A percentile compares a stretch with the other conserved stretches of the same genome.
phyloP scores from a whole-genome alignment of 2,329 filamentous ascomycete species.

The Ilyonectria destructans region DNA sequence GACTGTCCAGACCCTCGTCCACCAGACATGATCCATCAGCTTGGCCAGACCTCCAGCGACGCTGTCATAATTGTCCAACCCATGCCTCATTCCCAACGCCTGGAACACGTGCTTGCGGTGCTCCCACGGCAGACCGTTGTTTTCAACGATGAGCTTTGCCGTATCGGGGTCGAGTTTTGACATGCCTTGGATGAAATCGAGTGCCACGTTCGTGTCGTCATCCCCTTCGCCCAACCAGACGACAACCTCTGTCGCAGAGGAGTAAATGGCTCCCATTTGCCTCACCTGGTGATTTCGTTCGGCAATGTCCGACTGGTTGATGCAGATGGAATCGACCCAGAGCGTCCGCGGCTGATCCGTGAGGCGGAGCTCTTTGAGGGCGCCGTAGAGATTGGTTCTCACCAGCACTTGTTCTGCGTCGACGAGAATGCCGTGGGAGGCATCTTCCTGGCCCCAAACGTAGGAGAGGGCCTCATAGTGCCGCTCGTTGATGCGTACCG shows the following conservation, averaged over 20 bases:
- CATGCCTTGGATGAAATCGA: neutral
- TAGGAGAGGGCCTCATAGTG: neutral
- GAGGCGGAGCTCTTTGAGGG: neutral
- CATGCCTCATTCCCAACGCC: neutral
- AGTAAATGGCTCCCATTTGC: neutral
- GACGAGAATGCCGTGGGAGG: neutral
- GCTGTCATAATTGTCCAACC: neutral
- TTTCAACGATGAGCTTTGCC: neutral
- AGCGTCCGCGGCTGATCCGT: neutral
- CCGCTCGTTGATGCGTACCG: neutral
- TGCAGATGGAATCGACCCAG: neutral
- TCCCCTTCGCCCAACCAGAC: neutral
- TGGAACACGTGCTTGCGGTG: neutral
- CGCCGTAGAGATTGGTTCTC: neutral
- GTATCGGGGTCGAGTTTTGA: neutral
- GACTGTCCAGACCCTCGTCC: conserved; percentile 1
- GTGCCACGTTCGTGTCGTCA: neutral
- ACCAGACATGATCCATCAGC: neutral
- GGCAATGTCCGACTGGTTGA: neutral
- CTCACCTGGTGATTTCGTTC: neutral
- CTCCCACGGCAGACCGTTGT: neutral
- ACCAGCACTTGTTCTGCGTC: neutral
- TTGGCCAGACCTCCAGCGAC: neutral
- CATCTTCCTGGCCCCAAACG: neutral
- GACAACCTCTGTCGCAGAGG: neutral